Evolutionary conservation across 1,284 basidiomycete species (phyloP).

Genomic region (Ganoderma meredithae): DNA sequence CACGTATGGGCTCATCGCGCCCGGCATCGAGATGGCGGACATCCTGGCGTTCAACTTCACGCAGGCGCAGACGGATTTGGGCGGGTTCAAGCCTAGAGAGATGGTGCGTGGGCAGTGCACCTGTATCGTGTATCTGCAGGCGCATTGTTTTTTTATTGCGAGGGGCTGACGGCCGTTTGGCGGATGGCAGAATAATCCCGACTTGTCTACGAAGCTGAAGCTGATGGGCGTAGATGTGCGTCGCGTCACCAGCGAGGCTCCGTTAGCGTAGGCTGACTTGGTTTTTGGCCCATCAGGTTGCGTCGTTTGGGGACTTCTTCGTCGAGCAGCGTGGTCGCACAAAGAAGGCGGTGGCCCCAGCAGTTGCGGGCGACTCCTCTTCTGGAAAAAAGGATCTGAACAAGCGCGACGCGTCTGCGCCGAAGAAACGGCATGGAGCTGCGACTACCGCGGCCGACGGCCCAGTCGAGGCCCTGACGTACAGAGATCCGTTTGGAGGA

Average conservation of each 20-base stretch:
- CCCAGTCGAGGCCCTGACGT: slow-evolving; percentile 70
- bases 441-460: slow-evolving; percentile 44
- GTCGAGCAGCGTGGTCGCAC: slow-evolving; percentile 56
- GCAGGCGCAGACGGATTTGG: slow-evolving; percentile 51
- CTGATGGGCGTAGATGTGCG: slow-evolving; percentile 78
- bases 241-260: slow-evolving; percentile 14
- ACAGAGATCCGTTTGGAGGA: slow-evolving; percentile 75
- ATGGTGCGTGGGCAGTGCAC: slow-evolving; percentile 46
- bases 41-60: slow-evolving; percentile 80
- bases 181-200: slow-evolving; percentile 54
- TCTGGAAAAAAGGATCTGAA: slow-evolving; percentile 3
- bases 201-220: slow-evolving; percentile 71
- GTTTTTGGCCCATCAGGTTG: slow-evolving; percentile 48
- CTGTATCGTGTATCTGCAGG: background rate
- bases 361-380: background rate
- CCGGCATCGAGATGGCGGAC: slow-evolving; percentile 80
- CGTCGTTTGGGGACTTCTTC: slow-evolving; percentile 81
- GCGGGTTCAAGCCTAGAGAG: slow-evolving; percentile 54
- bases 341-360: background rate
- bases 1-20: slow-evolving; percentile 76
- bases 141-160: too few species aligned
- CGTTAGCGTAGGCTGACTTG: background rate
- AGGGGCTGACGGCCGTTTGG: background rate
- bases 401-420: slow-evolving; percentile 37
- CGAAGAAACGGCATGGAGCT: slow-evolving; percentile 39